Percentiles rank a stretch among this genome's conserved stretches.
These are phyloP conservation scores for Carex cristatella DNA, from an alignment of 176 grass and related monocot genomes.

Conservation along the genomic window DNA sequence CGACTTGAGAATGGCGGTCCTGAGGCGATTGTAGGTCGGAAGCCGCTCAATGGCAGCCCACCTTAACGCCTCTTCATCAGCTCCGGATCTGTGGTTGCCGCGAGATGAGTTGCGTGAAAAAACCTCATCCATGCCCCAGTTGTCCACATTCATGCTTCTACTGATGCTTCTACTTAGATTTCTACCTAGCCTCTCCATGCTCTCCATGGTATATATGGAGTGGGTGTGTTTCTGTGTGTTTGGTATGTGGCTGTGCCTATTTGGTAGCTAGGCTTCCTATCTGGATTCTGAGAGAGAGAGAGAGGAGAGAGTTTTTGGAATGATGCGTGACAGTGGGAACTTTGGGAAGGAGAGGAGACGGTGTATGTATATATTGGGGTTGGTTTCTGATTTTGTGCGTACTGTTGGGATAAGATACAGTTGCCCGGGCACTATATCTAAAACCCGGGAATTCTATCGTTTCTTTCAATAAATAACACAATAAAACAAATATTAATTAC, in stretches of 20 bases:
- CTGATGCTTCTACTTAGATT: slow-evolving; percentile 65
- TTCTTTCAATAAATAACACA: not conserved
- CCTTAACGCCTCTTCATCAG: slow-evolving; percentile 72
- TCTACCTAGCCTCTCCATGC: slow-evolving; percentile 58
- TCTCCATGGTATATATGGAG: slow-evolving; percentile 10
- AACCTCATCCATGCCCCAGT: slow-evolving; percentile 78
- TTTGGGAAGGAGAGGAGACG: not conserved
- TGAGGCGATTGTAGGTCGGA: slow-evolving; percentile 70
- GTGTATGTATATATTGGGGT: not conserved
- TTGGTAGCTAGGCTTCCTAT: not conserved
- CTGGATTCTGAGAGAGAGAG: not conserved
- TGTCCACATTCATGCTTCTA: slow-evolving; percentile 68
- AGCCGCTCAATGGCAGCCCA: slow-evolving; percentile 91
- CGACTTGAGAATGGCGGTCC: slow-evolving; percentile 62
- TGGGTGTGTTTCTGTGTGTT: not conserved
- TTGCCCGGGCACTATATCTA: not conserved
- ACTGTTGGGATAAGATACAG: not conserved
- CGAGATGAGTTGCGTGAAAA: slow-evolving; percentile 35
- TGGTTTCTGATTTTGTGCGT: not conserved
- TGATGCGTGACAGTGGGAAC: not conserved
- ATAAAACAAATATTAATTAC: not conserved
- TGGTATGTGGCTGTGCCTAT: not conserved
- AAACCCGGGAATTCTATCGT: not conserved
- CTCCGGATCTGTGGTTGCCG: slow-evolving; percentile 2
- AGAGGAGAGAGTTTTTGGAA: not conserved